Evolutionary conservation across 805 yeast genomes (phyloP).

Genomic region (Lipomyces chichibuensis): DNA sequence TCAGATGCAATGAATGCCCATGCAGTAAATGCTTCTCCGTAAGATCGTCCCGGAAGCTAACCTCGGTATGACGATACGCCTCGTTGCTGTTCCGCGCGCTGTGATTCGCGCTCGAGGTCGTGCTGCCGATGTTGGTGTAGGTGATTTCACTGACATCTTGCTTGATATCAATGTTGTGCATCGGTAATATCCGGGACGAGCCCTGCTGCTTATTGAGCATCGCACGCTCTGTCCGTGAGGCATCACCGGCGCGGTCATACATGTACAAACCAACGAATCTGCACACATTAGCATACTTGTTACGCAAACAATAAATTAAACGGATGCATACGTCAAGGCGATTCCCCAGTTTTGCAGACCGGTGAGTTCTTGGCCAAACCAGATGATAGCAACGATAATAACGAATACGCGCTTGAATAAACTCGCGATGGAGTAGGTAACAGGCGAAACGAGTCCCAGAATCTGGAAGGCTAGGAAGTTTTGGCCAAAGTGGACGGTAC

Average conservation of each 20-base stretch:
- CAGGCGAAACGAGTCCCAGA: slow-evolving; percentile 78
- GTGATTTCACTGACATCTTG: slow-evolving; percentile 5
- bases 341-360: slow-evolving; percentile 49
- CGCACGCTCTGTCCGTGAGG: slow-evolving; percentile 29
- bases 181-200: slow-evolving; percentile 20
- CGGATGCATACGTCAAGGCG: slow-evolving; percentile 40
- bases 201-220: slow-evolving; percentile 7
- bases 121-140: slow-evolving; percentile 12
- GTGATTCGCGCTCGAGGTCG: not conserved
- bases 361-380: slow-evolving; percentile 53
- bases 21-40: slow-evolving; percentile 15
- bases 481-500: slow-evolving; percentile 77
- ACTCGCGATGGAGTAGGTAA: slow-evolving; percentile 83
- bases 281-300: not conserved
- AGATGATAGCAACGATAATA: slow-evolving; percentile 73
- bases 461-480: slow-evolving; percentile 80
- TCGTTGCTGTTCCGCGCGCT: slow-evolving; percentile 15
- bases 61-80: slow-evolving; percentile 15
- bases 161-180: slow-evolving; percentile 21
- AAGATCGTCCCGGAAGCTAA: slow-evolving; percentile 9
- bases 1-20: slow-evolving; percentile 7
- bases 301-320: slow-evolving; percentile 16
- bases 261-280: slow-evolving; percentile 45
- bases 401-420: slow-evolving; percentile 87
- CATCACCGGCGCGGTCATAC: slow-evolving; percentile 50